Evolutionary conservation across 495 filamentous ascomycete species (phyloP).

Genomic region (Annulohypoxylon maeteangense): DNA sequence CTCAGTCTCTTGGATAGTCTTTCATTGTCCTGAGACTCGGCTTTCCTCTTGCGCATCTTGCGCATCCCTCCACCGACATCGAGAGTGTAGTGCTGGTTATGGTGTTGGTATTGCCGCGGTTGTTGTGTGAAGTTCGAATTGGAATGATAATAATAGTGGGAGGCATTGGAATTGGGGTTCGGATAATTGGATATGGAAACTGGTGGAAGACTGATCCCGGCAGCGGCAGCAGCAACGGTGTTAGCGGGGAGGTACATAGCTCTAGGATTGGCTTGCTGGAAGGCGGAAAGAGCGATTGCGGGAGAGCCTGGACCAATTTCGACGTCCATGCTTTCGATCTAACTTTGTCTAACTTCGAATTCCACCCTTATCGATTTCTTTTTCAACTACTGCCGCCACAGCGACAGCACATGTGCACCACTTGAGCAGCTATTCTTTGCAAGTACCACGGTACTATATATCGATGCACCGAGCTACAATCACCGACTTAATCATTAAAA

Average conservation of each 20-base stretch:
- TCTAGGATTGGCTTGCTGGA: constrained; percentile 37
- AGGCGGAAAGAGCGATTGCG: constrained; percentile 19
- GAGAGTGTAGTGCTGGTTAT: constrained; percentile 18
- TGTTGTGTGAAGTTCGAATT: constrained; percentile 16
- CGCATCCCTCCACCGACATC: constrained; percentile 46
- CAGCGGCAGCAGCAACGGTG: constrained; percentile 9
- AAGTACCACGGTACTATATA: neutral
- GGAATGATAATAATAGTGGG: constrained; percentile 10
- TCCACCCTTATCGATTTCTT: constrained; percentile 16
- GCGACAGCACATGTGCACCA: constrained; percentile 2
- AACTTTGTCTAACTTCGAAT: neutral
- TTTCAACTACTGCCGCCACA: constrained; percentile 4
- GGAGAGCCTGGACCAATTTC: constrained; percentile 33
- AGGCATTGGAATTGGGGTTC: constrained; percentile 19
- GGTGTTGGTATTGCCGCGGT: constrained; percentile 16
- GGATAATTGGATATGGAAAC: constrained; percentile 27
- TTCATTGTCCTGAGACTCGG: constrained; percentile 62
- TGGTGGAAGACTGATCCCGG: constrained; percentile 18
- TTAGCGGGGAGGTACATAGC: constrained; percentile 34
- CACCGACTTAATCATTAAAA: neutral
- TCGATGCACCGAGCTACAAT: neutral
- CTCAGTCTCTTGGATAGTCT: constrained; percentile 82
- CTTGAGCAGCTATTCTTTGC: neutral
- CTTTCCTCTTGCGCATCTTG: constrained; percentile 62
- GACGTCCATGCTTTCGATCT: constrained; percentile 37